Percentiles rank a stretch among this genome's conserved stretches.
phyloP scores from a whole-genome alignment of 2,329 filamentous ascomycete genomes.

The Paramyrothecium sp. region DNA sequence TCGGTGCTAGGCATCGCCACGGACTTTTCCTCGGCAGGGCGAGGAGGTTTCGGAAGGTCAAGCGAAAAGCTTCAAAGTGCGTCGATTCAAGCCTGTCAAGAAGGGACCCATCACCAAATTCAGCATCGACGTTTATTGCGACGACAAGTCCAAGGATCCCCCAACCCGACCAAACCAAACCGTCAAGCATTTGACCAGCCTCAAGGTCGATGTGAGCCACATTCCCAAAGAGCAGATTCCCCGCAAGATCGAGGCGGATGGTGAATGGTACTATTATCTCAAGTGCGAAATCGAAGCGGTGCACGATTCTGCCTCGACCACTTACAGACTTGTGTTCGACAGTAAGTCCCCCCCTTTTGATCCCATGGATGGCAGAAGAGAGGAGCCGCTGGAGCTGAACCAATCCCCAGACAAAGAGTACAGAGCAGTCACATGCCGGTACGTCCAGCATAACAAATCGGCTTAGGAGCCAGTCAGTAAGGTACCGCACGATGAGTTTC shows the following conservation, averaged over 20 bases:
- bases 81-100: constrained; percentile 26
- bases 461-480: no score
- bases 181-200: constrained; percentile 31
- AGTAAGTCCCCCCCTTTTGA: constrained; percentile 32
- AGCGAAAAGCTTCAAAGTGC: constrained; percentile 32
- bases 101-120: constrained; percentile 30
- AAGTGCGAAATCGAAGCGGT: constrained; percentile 38
- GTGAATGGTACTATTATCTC: constrained; percentile 38
- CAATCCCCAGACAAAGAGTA: constrained; percentile 31
- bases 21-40: constrained; percentile 18
- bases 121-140: constrained; percentile 34
- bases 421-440: constrained; percentile 40
- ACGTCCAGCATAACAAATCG: no score
- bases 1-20: background rate
- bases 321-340: constrained; percentile 42
- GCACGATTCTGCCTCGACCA: constrained; percentile 39
- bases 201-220: constrained; percentile 38
- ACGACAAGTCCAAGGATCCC: constrained; percentile 26
- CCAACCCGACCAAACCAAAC: constrained; percentile 32
- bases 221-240: constrained; percentile 36
- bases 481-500: no score
- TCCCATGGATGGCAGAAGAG: no score
- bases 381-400: no score
- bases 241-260: no score
- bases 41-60: constrained; percentile 38